Evolutionary conservation across 495 filamentous ascomycete genomes (phyloP), one percentile per base, ranked within the genome.

Genomic region (Aspergillus homomorphus): DNA sequence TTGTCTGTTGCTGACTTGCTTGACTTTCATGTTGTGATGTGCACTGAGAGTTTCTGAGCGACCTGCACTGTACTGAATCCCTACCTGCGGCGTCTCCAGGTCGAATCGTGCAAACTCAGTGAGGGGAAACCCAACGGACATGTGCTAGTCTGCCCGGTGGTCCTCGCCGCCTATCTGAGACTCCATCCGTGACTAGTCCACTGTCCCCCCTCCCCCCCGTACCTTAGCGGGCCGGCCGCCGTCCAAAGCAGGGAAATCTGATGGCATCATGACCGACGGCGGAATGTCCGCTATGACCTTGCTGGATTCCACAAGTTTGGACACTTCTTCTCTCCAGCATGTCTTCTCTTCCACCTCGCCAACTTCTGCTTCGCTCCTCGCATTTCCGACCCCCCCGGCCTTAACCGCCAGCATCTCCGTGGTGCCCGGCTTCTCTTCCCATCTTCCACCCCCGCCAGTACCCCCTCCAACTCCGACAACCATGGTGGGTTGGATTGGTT

Each of bases 401-500:
- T 46, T 62, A 59, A 58, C 59, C 55, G 57, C 62, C 54, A 62
- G 55, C 57, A 38, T 62, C 38, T 64, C 66, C 26, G 60, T 62
- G 49, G 24, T 58, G 23, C 51, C 69, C 30, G 53, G 58, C 63
- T 56, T 70, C 60, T 64, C 69, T 43, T 57, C 60, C 24, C 45
- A 63, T 57, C 57, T 60, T 48, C 62, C 66, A 51, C 68, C 68
- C 59, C 68, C 72, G 54, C 65, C 65, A 28, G 57, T 66, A 30
- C 64, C 66, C 44, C 68, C 69, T 43, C 65, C 73, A 51, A 58
- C 60, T 51, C 72, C 72, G 15, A 67, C 73, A 59, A 75, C 69
- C 59, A 78, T 78, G 77, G 69, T 73, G 66, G 75, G 77, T 64
- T 74, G 71, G 67, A 69, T 77, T 49, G 66, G 70, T 51, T 73